phyloP scores from a whole-genome alignment of 768 basidiomycete species.

The Pleurotus eryngii region DNA sequence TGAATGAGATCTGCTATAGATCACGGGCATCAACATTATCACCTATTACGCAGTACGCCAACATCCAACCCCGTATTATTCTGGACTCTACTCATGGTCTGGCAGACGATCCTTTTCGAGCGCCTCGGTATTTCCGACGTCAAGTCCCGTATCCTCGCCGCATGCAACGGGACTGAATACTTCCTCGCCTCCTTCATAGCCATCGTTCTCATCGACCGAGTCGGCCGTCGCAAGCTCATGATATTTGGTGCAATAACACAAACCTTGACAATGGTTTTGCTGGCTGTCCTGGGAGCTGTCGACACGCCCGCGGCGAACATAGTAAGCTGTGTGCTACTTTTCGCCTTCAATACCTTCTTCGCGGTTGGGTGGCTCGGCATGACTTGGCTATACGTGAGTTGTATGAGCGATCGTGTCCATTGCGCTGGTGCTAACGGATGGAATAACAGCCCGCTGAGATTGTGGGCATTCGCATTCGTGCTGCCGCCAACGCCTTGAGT shows the following conservation, averaged over 20 bases:
- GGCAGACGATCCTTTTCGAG: constrained; percentile 52
- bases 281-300: constrained; percentile 47
- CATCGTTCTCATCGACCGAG: constrained; percentile 43
- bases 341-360: constrained; percentile 73
- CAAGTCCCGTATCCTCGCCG: constrained; percentile 44
- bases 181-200: constrained; percentile 45
- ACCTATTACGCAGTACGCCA: constrained; percentile 45
- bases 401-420: not conserved
- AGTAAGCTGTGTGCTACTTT: constrained; percentile 52
- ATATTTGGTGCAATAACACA: constrained; percentile 43
- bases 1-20: constrained; percentile 19
- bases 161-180: constrained; percentile 50
- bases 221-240: constrained; percentile 47
- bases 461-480: constrained; percentile 57
- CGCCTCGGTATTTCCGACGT: constrained; percentile 53
- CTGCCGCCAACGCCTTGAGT: constrained; percentile 58
- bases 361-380: constrained; percentile 69
- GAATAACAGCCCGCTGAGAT: constrained; percentile 53
- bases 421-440: not conserved
- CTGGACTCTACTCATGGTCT: constrained; percentile 4
- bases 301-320: constrained; percentile 45
- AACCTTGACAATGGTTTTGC: constrained; percentile 41
- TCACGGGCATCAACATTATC: constrained; percentile 65
- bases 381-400: constrained; percentile 65
- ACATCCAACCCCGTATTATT: not conserved